Evolutionary conservation across 257 asterid species (phyloP).

Genomic region (Jacaranda mimosifolia): DNA sequence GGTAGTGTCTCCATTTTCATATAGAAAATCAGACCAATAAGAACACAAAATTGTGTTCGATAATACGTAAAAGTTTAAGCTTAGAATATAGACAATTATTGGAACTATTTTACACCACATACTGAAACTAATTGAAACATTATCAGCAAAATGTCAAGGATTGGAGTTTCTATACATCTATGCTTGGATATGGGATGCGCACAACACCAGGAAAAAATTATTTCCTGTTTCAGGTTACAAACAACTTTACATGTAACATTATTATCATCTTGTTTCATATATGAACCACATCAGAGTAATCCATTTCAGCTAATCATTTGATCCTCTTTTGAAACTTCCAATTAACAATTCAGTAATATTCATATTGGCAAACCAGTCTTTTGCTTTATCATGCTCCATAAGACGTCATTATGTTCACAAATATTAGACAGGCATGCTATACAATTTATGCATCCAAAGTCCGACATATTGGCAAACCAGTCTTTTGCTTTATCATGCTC

Average conservation of each 20-base stretch:
- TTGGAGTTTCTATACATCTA: background rate
- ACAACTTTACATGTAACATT: constrained; percentile 1
- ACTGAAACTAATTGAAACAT: constrained; percentile 18
- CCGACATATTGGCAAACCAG: background rate
- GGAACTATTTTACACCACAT: constrained; percentile 5
- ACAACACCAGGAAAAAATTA: background rate
- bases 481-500: constrained; percentile 14
- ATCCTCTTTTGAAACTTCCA: background rate
- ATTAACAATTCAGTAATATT: background rate
- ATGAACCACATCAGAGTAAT: constrained; percentile 12
- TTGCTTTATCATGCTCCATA: constrained; percentile 15
- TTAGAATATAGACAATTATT: background rate
- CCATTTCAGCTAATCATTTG: constrained; percentile 15
- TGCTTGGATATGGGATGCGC: constrained; percentile 21
- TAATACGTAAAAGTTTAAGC: background rate
- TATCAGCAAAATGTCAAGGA: background rate
- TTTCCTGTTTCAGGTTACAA: background rate
- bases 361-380: background rate
- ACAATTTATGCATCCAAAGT: constrained; percentile 4
- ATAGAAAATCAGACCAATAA: constrained; percentile 18
- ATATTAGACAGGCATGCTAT: constrained; percentile 18
- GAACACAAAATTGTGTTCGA: background rate
- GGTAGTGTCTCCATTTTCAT: background rate
- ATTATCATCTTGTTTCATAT: background rate
- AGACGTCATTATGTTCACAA: constrained; percentile 1